Evolutionary conservation across 176 grass and related monocot species (phyloP), one percentile per base, ranked within the genome.

Genomic region (Areca catechu): DNA sequence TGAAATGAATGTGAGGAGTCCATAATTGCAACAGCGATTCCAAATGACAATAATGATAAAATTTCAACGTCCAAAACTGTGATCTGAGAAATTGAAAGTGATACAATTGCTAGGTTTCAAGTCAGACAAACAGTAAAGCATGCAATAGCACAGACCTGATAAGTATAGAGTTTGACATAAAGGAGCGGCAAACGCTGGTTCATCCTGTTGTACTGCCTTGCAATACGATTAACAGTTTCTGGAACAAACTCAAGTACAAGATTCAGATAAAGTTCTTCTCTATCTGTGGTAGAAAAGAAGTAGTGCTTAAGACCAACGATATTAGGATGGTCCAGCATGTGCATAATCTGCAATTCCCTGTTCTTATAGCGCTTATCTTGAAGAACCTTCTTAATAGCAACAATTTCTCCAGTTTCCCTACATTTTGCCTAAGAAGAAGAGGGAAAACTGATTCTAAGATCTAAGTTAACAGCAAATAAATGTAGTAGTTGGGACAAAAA

Each of bases 331-430:
- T 97, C 92, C 61, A 97, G 73, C 92, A 91, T 97, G 77, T 90
- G 80, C 86, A 97, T 97, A 57, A 88, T 91, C 72, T 97, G 86
- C 62, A 97, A 68, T 51, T 97, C 86, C 51, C 92, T 74, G 77
- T 91, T 97, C 72, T 97, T 97, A 65, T 97, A 97, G 53, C 92
- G 86, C 68, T 97, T 91, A 66, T 97, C 92, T 74, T 97, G 92
- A 66, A 97, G 80, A 70, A 97, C 92, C 62, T 91, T 97, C 72
- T 97, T 97, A 51, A 97, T 97, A 47, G 92, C 92, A 55, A 97
- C 72, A 20, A 91, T 77, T 85, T 97, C 92, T 69, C 92, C 86
- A 1, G 92, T 91, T 76, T 97, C 92, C 79, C 78, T 82, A 54
- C 86, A 97, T 87, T 97, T 97, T 7, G 86, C 92, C 92, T 97